A percentile compares a stretch with the other conserved stretches of the same genome.
Evolutionary conservation across 768 basidiomycete species (phyloP).

Genomic region (Leucosporidium scottii): DNA sequence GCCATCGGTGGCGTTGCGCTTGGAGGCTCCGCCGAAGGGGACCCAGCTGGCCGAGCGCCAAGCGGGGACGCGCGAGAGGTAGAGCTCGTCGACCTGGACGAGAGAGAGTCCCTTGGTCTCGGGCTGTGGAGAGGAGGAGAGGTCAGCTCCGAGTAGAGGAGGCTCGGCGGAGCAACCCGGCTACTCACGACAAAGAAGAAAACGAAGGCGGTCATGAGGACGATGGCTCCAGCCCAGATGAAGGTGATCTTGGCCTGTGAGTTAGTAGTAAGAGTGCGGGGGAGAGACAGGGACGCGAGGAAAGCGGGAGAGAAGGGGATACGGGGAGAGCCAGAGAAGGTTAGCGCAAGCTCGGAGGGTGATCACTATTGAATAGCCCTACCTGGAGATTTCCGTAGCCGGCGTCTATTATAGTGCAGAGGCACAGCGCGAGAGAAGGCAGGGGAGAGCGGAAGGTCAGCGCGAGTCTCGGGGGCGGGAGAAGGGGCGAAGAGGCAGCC

Average conservation of each 20-base stretch:
- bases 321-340: too few relatives aligned
- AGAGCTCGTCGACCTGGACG: slow-evolving; percentile 31
- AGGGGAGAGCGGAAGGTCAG: too few relatives aligned
- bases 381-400: slow-evolving; percentile 24
- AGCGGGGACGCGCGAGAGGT: slow-evolving; percentile 21
- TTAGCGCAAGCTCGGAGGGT: too few relatives aligned
- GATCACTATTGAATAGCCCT: not conserved
- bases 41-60: slow-evolving; percentile 12
- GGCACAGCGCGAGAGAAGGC: too few relatives aligned
- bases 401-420: not conserved
- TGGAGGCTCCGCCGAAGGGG: not conserved
- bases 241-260: slow-evolving; percentile 14
- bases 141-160: not conserved
- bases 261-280: too few relatives aligned
- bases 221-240: slow-evolving; percentile 19
- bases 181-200: slow-evolving; percentile 19
- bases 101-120: slow-evolving; percentile 22
- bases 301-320: too few relatives aligned
- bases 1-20: not conserved
- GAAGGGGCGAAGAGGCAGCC: too few relatives aligned
- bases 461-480: too few relatives aligned
- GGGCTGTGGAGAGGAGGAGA: not conserved
- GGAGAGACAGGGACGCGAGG: too few relatives aligned
- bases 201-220: slow-evolving; percentile 14
- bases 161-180: not conserved